phyloP scores from a whole-genome alignment of 73 alveolate genomes.

The Paramecium tetraurelia region DNA sequence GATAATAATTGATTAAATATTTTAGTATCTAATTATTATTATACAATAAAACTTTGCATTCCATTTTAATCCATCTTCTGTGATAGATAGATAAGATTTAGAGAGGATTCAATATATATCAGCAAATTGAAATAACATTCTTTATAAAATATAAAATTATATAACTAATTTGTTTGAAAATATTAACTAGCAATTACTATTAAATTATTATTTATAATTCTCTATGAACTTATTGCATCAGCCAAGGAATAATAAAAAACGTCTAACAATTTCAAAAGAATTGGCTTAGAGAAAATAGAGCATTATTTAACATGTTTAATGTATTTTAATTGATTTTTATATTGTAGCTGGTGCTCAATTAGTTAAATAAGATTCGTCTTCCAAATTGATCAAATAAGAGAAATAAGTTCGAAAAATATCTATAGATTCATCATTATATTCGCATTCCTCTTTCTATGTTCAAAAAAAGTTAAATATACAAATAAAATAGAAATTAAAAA shows the following conservation, averaged over 20 bases:
- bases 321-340: neutral
- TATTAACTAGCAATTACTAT: neutral
- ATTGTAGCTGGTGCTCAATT: neutral
- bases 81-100: too few relatives aligned
- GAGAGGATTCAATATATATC: neutral
- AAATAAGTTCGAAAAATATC: neutral
- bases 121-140: neutral
- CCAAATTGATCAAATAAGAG: neutral
- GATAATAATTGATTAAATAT: neutral
- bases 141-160: neutral
- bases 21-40: too few relatives aligned
- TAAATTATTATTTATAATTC: neutral
- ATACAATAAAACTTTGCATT: too few relatives aligned
- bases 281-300: slow-evolving; percentile 1
- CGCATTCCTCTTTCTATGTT: neutral
- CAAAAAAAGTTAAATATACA: neutral
- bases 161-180: neutral
- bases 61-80: too few relatives aligned
- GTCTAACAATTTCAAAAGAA: slow-evolving; percentile 9
- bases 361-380: neutral
- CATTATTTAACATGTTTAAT: neutral
- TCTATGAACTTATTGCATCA: neutral
- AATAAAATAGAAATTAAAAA: neutral
- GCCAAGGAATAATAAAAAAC: neutral
- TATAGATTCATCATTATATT: neutral